Base-by-base conservation (phyloP, 345 rosid genomes). In the Eucalyptus tenuipes region DNA sequence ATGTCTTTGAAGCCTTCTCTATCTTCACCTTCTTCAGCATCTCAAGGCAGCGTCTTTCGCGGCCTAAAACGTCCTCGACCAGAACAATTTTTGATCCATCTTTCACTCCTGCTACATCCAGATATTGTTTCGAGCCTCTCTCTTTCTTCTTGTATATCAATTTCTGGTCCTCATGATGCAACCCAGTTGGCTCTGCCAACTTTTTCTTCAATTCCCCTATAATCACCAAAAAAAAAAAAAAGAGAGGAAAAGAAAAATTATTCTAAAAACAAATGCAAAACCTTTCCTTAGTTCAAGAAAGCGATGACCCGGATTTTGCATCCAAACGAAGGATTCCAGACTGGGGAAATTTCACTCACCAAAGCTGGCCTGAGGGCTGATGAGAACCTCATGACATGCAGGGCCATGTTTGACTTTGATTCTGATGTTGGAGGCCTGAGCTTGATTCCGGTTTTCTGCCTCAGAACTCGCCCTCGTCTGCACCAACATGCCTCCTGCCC, bases 401-500 rank as follows among this genome's bases (percentile, higher is more conserved):
- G 92, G 92, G 87, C 93, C 93, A 68, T 91, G 89, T 59, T 94
- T 94, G 45, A 94, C 96, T 87, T 88, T 91, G 86, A 94, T 91
- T 89, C 87, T 89, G 68, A 94, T 94, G 86, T 90, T 89, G 91
- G 94, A 93, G 89, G 80, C 87, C 87, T 50, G 86, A 80, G 57
- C 84, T 75, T 5, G 82, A 49, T 37, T 87, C 57, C 49, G 92
- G 89, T 49, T 64, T 80, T 49, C 91, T 68, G 85, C 49, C 89
- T 68, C 88, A 91, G 87, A 88, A 90, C 88, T 50, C 95, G 50
- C 47, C 84, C 84, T 75, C 89, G 90, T 93, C 91, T 95, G 96
- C n/a, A 95, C 95, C 88, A 95, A 33, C 97, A 95, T 93, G 85
- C 96, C 97, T 88, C 97, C 95, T 6, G 94, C 96, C 88, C 94